Conservation (phyloP, 2,329 filamentous ascomycete species). For the Sclerotinia glacialis region DNA sequence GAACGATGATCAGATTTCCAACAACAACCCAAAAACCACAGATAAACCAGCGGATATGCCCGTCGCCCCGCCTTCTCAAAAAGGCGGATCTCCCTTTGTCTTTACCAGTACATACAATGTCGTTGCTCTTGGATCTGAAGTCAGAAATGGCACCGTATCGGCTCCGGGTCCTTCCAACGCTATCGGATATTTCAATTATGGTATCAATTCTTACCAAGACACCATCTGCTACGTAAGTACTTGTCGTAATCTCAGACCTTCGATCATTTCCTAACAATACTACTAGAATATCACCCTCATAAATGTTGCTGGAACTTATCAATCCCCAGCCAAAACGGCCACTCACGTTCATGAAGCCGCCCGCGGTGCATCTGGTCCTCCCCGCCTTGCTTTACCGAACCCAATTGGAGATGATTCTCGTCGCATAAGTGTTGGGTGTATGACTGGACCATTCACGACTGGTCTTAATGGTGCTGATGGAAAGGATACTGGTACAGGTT, state of each 20-base stretch:
- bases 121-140: constrained; percentile 47
- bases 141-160: constrained; percentile 43
- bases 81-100: constrained; percentile 25
- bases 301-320: constrained; percentile 46
- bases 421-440: constrained; percentile 35
- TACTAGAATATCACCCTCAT: constrained; percentile 48
- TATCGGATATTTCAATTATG: constrained; percentile 48
- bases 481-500: constrained; percentile 46
- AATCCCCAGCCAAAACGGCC: constrained; percentile 47
- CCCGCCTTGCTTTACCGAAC: constrained; percentile 48
- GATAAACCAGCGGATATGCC: constrained; percentile 20
- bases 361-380: constrained; percentile 46
- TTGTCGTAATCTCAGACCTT: neutral
- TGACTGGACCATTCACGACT: constrained; percentile 45
- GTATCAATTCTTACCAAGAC: constrained; percentile 44
- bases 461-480: constrained; percentile 43
- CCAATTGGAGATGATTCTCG: constrained; percentile 41
- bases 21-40: constrained; percentile 17
- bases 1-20: constrained; percentile 8
- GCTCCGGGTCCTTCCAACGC: constrained; percentile 43
- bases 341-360: constrained; percentile 51
- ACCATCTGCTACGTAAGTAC: constrained; percentile 37
- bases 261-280: neutral
- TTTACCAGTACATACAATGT: constrained; percentile 50
- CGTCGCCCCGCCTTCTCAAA: no score